Percentiles rank a stretch among this genome's conserved stretches.
phyloP scores from a whole-genome alignment of 768 basidiomycete genomes.

The Hericium coralloides region DNA sequence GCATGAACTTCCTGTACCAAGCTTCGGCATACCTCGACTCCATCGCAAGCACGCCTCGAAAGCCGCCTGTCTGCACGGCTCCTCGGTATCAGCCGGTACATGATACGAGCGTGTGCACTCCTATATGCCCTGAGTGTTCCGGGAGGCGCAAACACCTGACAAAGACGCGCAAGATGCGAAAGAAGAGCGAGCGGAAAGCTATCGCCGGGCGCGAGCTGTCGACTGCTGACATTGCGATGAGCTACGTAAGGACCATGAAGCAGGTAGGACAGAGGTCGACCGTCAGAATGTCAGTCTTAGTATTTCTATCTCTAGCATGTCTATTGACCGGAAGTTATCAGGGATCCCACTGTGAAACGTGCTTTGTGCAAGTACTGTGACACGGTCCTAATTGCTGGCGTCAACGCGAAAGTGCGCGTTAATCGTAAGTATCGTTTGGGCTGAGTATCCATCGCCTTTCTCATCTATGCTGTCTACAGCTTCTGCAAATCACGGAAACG shows the following conservation, averaged over 20 bases:
- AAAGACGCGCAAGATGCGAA: neutral
- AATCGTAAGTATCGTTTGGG: constrained; percentile 40
- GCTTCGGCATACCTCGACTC: constrained; percentile 56
- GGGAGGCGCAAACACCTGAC: too few species aligned
- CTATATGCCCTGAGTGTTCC: too few species aligned
- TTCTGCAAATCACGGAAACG: constrained; percentile 41
- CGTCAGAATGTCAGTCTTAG: constrained; percentile 55
- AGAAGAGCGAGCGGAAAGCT: neutral
- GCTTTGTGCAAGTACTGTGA: constrained; percentile 67
- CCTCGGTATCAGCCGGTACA: neutral
- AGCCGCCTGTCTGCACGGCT: neutral
- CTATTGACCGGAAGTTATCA: constrained; percentile 18
- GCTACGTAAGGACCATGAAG: constrained; percentile 59
- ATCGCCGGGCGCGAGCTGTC: constrained; percentile 21
- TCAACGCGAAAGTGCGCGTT: constrained; percentile 54
- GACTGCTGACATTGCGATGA: constrained; percentile 48
- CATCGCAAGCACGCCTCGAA: constrained; percentile 15
- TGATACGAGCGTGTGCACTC: neutral
- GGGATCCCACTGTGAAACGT: constrained; percentile 81
- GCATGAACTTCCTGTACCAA: constrained; percentile 82
- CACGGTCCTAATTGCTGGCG: constrained; percentile 55
- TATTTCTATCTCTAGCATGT: neutral
- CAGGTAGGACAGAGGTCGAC: constrained; percentile 67
- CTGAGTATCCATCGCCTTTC: neutral
- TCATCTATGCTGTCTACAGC: constrained; percentile 26